Evolutionary conservation across 2,329 filamentous ascomycete genomes (phyloP), one percentile per base, ranked within the genome.

Genomic region (Cadophora sp.): DNA sequence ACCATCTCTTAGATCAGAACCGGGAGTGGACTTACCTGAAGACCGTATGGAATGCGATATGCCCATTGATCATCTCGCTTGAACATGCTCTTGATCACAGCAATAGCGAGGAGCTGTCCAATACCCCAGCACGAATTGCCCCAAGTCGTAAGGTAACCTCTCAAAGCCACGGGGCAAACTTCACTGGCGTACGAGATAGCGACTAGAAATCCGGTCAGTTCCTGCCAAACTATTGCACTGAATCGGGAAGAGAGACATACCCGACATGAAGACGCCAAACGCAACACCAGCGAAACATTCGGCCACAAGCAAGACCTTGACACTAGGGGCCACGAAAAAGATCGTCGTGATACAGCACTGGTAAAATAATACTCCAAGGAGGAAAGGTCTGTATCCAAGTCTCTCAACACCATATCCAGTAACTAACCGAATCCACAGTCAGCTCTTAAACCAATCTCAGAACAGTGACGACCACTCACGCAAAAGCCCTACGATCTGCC

Each of bases 71-170:
- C 58, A 4, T 61, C 27, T 3, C 56, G 37, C 7, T 40, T 37
- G 12, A 83, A 71, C 76, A 83, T 80, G 12, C 78, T 73, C 69
- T 79, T 80, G 59, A 84, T 80, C 7, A 84, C 81, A 6, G 82
- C 82, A 37, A 83, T 79, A 22, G 80, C 81, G 62, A 84, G 82
- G 31, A 84, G 71, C 69, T 84, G 82, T n/a, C 83, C 83, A 4
- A 84, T 72, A 26, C 73, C 83, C 83, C 84, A 86, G 78, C 84
- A 85, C 72, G 84, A 80, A 73, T 85, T 84, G 69, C 83, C 81
- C 64, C 84, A 86, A 0, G 83, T 84, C 0, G 83, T 85, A 31
- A 86, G 76, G 70, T 85, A 86, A 11, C 82, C 83, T 65, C 84
- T 80, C 24, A 87, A 77, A 24, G 82, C 81, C 19, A 84, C 81